phyloP scores from a whole-genome alignment of 495 filamentous ascomycete genomes.

The Penicillium antarcticum region DNA sequence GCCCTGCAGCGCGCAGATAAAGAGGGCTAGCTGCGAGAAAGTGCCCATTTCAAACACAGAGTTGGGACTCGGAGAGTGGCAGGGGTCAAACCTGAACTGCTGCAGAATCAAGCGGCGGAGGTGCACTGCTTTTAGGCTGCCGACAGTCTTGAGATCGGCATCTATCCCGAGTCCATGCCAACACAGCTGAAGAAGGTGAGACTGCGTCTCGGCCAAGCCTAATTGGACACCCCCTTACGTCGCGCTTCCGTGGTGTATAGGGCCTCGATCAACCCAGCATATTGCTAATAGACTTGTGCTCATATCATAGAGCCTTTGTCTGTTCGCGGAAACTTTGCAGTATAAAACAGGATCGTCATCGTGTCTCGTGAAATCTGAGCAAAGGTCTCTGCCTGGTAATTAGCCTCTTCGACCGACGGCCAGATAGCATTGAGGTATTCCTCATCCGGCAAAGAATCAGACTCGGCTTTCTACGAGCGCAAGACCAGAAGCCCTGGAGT shows the following conservation, averaged over 20 bases:
- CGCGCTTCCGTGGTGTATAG: conserved; percentile 41
- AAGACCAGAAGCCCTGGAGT: conserved; percentile 56
- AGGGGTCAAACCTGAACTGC: conserved; percentile 35
- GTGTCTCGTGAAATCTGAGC: conserved; percentile 55
- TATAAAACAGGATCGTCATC: conserved; percentile 40
- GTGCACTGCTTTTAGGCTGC: conserved; percentile 61
- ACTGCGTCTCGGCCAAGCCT: conserved; percentile 33
- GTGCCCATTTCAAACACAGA: conserved; percentile 52
- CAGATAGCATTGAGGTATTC: conserved; percentile 46
- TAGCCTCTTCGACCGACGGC: conserved; percentile 47
- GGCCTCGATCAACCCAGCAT: conserved; percentile 45
- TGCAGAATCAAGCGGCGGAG: conserved; percentile 49
- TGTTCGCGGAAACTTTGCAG: conserved; percentile 44
- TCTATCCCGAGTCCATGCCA: conserved; percentile 35
- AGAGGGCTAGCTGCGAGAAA: conserved; percentile 39
- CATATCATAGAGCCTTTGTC: conserved; percentile 58
- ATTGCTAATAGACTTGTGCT: conserved; percentile 47
- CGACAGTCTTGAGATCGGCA: conserved; percentile 53
- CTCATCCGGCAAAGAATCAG: conserved; percentile 28
- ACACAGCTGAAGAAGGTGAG: conserved; percentile 40
- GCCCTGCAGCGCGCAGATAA: conserved; percentile 41
- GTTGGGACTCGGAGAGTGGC: conserved; percentile 36
- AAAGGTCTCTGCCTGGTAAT: conserved; percentile 48
- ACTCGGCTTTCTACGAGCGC: conserved; percentile 28
- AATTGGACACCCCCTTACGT: conserved; percentile 31